These are phyloP conservation scores for Cryptomeria japonica DNA, from an alignment of 75 land plant genomes.

Conservation along the genomic window DNA sequence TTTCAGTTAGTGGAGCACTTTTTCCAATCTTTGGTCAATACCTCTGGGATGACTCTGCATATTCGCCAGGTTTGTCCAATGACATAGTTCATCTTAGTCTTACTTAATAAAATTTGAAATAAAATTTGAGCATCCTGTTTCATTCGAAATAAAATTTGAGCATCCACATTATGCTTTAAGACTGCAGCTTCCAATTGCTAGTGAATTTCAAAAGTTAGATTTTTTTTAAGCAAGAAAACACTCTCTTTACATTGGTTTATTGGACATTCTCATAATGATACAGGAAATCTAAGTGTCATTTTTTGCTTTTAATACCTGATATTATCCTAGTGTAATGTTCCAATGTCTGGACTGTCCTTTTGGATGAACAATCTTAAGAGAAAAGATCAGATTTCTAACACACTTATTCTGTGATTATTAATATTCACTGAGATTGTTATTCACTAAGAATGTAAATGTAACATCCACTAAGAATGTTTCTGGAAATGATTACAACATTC, in stretches of 20 bases:
- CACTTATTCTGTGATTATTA: too few relatives aligned
- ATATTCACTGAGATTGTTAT: too few relatives aligned
- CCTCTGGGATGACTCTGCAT: slow-evolving; percentile 98
- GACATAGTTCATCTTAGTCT: neutral
- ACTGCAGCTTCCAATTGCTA: neutral
- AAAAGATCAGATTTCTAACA: too few relatives aligned
- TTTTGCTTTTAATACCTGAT: neutral
- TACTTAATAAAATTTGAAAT: neutral
- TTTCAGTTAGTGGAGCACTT: slow-evolving; percentile 94
- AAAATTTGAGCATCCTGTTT: neutral
- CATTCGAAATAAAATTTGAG: neutral
- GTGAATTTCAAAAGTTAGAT: neutral
- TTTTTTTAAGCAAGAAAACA: neutral
- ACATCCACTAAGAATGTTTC: too few relatives aligned
- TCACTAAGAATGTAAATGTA: too few relatives aligned
- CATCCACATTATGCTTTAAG: neutral
- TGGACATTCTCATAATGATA: neutral
- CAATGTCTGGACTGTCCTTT: too few relatives aligned
- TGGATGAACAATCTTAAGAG: too few relatives aligned
- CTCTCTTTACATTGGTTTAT: neutral
- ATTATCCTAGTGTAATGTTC: too few relatives aligned
- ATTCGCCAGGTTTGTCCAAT: slow-evolving; percentile 70
- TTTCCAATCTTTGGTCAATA: slow-evolving; percentile 94
- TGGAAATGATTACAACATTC: too few relatives aligned
- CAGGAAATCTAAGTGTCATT: neutral